Base-by-base conservation (phyloP, 2,329 filamentous ascomycete genomes). In the Fusarium nygamai region DNA sequence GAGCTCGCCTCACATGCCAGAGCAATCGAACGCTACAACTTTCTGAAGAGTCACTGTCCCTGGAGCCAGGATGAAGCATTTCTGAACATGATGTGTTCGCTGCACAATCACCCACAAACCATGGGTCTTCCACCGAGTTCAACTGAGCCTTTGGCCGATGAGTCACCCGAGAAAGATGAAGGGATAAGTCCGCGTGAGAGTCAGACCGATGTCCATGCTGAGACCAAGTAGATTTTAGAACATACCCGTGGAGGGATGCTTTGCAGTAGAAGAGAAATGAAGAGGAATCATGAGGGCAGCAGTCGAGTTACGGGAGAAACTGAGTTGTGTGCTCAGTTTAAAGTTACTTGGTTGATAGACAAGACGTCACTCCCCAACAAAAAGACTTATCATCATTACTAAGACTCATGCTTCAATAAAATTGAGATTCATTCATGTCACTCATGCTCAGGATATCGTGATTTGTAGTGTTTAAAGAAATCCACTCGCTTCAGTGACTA, bases 401-500 rank as follows among this genome's bases (percentile, higher is more conserved):
- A 13, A 29, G 27, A 56, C 36, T 24, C 13, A 58, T 46, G 29
- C 17, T 47, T 33, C 7, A 33, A 22, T 24, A 33, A 31, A 24
- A 24, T 20, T 17, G 27, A 44, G 3, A 20, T 54, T 22, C 24
- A 29, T 24, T 4, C 41, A 24, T n/a, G 20, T 22, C 27, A 17
- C 10, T 33, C 24, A 61, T 43, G 36, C 24, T 20, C 29, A 16
- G n/a, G 17, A 24, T 31, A 61, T 39, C n/a, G 29, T 46, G 54
- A 34, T 16, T 24, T 63, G 19, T 43, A 43, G 14, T 61, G 54
- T 56, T 54, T 60, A 62, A 73, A 73, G 67, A 74, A 34, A 72
- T 67, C 64, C 46, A 57, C 64, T 64, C 73, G 73, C 73, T 75
- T 65, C 61, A 54, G 61, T 73, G 43, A 53, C 60, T 46, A 61